Evolutionary conservation across 768 basidiomycete genomes (phyloP).

Genomic region (Rhodotorula kratochvilovae): DNA sequence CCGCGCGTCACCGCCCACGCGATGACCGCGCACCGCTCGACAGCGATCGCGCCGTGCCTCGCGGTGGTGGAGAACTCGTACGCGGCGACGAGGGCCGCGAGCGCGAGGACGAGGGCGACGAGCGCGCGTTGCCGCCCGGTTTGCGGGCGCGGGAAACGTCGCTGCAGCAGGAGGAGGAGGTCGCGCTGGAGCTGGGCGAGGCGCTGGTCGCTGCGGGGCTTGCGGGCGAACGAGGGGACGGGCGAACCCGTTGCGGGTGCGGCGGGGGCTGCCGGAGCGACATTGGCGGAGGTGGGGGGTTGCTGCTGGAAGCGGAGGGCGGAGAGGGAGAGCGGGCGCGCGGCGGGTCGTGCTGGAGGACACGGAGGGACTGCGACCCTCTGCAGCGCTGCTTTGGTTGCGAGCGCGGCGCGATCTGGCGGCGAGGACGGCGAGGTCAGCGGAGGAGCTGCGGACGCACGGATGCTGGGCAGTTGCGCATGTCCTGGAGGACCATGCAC

Average conservation of each 20-base stretch:
- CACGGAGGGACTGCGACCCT: too few relatives aligned
- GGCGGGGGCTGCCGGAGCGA: neutral
- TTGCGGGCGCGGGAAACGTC: neutral
- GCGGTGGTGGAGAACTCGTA: conserved; percentile 71
- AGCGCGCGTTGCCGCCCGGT: neutral
- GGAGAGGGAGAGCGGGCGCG: neutral
- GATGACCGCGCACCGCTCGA: conserved; percentile 71
- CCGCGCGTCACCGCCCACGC: conserved; percentile 55
- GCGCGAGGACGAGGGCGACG: conserved; percentile 1
- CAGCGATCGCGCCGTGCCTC: conserved; percentile 68
- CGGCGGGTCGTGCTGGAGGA: too few relatives aligned
- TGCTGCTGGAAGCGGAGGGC: neutral
- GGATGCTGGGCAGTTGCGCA: too few relatives aligned
- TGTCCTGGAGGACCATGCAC: too few relatives aligned
- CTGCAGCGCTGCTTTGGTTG: too few relatives aligned
- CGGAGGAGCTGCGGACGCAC: too few relatives aligned
- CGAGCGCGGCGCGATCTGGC: too few relatives aligned
- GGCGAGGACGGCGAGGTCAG: too few relatives aligned
- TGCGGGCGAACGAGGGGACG: conserved; percentile 12
- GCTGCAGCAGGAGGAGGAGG: neutral
- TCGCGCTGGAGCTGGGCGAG: conserved; percentile 11
- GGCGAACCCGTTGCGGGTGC: neutral
- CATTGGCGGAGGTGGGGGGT: neutral
- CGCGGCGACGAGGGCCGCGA: conserved; percentile 40
- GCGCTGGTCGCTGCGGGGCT: neutral